These are phyloP conservation scores for Wallemia hederae DNA, from an alignment of 1,284 basidiomycete species.

Conservation along the genomic window DNA sequence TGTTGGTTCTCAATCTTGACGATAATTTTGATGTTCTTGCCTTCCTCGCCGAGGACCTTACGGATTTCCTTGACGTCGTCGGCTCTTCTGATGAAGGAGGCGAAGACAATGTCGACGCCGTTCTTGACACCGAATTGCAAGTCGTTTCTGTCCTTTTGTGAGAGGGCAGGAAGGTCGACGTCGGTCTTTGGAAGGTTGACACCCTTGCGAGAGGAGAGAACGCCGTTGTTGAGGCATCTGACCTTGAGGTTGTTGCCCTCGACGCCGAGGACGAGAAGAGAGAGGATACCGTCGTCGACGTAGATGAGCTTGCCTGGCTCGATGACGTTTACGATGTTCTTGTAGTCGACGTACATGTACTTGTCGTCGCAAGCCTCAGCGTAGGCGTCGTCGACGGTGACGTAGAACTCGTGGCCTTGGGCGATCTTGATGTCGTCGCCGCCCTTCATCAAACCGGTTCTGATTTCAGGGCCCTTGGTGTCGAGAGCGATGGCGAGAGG, in stretches of 20 bases:
- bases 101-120: slow-evolving; percentile 94
- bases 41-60: slow-evolving; percentile 62
- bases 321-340: slow-evolving; percentile 86
- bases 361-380: slow-evolving; percentile 51
- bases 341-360: slow-evolving; percentile 69
- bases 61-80: slow-evolving; percentile 79
- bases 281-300: slow-evolving; percentile 83
- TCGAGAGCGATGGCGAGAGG: slow-evolving; percentile 94
- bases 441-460: slow-evolving; percentile 76
- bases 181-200: slow-evolving; percentile 96
- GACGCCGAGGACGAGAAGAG: slow-evolving; percentile 67
- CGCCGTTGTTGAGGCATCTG: slow-evolving; percentile 73
- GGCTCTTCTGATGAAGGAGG: slow-evolving; percentile 79
- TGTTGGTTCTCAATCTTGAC: slow-evolving; percentile 98
- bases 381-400: slow-evolving; percentile 62
- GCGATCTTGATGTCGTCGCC: slow-evolving; percentile 56
- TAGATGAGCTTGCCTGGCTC: slow-evolving; percentile 85
- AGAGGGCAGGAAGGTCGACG: slow-evolving; percentile 90
- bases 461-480: slow-evolving; percentile 98
- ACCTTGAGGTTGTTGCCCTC: slow-evolving; percentile 55
- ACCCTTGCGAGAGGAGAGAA: slow-evolving; percentile 86
- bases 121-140: slow-evolving; percentile 87
- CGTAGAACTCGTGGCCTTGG: slow-evolving; percentile 79
- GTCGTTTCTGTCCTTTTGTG: slow-evolving; percentile 92
- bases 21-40: slow-evolving; percentile 83